Evolutionary conservation across 768 basidiomycete genomes (phyloP), one percentile per base, ranked within the genome.

Genomic region (Lactarius pseudohatsudake): DNA sequence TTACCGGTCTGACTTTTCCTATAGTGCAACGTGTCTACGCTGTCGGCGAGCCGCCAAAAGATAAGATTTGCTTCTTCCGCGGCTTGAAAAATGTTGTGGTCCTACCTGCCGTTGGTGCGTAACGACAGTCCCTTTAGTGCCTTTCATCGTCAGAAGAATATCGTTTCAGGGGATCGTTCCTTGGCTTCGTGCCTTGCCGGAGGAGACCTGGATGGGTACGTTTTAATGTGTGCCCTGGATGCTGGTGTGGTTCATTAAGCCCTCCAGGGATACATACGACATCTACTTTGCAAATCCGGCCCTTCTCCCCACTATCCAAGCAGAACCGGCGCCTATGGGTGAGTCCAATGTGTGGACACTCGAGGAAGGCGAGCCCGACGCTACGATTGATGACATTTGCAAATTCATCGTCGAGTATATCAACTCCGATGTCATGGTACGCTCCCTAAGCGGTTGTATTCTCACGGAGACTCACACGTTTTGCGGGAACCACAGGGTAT

Each of bases 391-490:
- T 1, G 90, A 92, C 69, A 85, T 94, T 16, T 90, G 89, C 67
- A 81, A 94, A 64, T 94, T 94, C 70, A 79, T 94, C 28, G 85
- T 92, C 16, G 87, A 94, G 70, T 94, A 93, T 64, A 91, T 94
- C 73, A 83, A 90, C 68, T 91, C 91, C 0, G 91, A 94, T 72
- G 83, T 92, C 53, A 76, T 92, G 81, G 90, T 91, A 76, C 22
- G 82, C 72, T 8, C 10, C 26, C 13, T 20, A 7, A 18, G 18
- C 11, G 7, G 18, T 66, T 15, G 16, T 38, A 10, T 7, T 18
- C 15, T 41, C 30, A 9, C 18, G 2, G 57, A 43, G 41, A 13
- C 26, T n/a, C 32, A 66, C 55, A 4, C 30, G 18, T 32, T 15
- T 50, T n/a, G n/a, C 47, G 55, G 43, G 38, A 47, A 53, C 53